Base-by-base conservation (phyloP, 768 basidiomycete genomes). In the Lyophyllum shimeji region DNA sequence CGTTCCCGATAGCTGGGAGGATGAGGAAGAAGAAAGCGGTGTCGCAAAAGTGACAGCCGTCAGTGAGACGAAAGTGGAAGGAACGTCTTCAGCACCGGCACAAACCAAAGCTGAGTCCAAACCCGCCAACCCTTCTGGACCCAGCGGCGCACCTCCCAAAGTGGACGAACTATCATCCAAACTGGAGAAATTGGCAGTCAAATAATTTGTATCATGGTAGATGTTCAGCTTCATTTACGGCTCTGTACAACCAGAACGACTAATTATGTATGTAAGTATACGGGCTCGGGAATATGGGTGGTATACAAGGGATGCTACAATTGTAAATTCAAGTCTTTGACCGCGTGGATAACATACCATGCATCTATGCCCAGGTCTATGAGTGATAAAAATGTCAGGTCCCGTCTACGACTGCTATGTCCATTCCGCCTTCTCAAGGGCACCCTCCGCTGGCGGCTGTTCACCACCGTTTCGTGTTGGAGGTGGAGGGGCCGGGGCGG, bases 1-100 rank as follows among this genome's bases (percentile, higher is more conserved):
- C n/a, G 85, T 93, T n/a, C 84, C 81, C 53, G 89, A 92, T 58
- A 83, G 78, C 56, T 93, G 90, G 84, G 90, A 91, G 37, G 88
- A 87, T 47, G 87, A 89, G 7, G 87, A 85, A 11, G 86, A 83
- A 3, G 77, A 69, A 31, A 60, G 58, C 49, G 50, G 8, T 44
- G 42, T 46, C 17, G 50, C 64, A 24, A 47, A 24, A 9, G 48
- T 49, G 31, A 44, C 53, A 17, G 49, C 23, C 15, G 50, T 46
- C 46, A 53, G 56, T 53, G 60, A 56, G 56, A 57, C 39, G 31
- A 57, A 61, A 61, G 51, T 48, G 34, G 57, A 53, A 50, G 64
- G 60, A 58, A 56, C 45, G 55, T 64, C 50, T 53, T 57, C 46
- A 50, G 46, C 33, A 48, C 25, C 50, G 37, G 39, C 50, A 23